phyloP scores from a whole-genome alignment of 2,329 filamentous ascomycete genomes.

The Alternaria ethzedia region DNA sequence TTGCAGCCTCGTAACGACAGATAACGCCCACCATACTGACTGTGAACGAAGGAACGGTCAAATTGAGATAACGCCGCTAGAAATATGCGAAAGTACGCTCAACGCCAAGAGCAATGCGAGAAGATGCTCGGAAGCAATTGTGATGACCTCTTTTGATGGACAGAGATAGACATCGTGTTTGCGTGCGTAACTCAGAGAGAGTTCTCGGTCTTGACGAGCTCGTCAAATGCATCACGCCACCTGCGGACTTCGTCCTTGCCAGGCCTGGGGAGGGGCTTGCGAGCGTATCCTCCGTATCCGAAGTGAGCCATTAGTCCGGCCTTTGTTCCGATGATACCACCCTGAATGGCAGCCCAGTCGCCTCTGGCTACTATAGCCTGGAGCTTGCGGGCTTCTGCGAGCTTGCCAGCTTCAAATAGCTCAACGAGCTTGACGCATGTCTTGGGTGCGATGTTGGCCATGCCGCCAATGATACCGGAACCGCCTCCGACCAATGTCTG shows the following conservation, averaged over 20 bases:
- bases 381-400: constrained; percentile 66
- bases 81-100: constrained; percentile 27
- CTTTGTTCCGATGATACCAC: constrained; percentile 73
- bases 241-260: constrained; percentile 50
- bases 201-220: constrained; percentile 53
- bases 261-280: constrained; percentile 63
- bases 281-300: constrained; percentile 68
- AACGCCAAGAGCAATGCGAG: constrained; percentile 37
- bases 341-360: constrained; percentile 73
- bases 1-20: constrained; percentile 15
- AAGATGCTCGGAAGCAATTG: constrained; percentile 9
- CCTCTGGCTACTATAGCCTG: constrained; percentile 71
- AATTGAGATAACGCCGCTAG: constrained; percentile 28
- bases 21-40: constrained; percentile 15
- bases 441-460: constrained; percentile 73
- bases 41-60: constrained; percentile 5
- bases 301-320: constrained; percentile 66
- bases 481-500: constrained; percentile 74
- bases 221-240: constrained; percentile 54
- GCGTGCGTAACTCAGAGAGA: constrained; percentile 27
- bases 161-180: neutral
- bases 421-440: constrained; percentile 67
- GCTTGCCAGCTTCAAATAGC: constrained; percentile 65
- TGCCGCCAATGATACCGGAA: constrained; percentile 73
- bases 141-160: neutral